These are phyloP conservation scores for Cladophialophora bantiana DNA, from an alignment of 2,329 filamentous ascomycete genomes.

Conservation along the genomic window DNA sequence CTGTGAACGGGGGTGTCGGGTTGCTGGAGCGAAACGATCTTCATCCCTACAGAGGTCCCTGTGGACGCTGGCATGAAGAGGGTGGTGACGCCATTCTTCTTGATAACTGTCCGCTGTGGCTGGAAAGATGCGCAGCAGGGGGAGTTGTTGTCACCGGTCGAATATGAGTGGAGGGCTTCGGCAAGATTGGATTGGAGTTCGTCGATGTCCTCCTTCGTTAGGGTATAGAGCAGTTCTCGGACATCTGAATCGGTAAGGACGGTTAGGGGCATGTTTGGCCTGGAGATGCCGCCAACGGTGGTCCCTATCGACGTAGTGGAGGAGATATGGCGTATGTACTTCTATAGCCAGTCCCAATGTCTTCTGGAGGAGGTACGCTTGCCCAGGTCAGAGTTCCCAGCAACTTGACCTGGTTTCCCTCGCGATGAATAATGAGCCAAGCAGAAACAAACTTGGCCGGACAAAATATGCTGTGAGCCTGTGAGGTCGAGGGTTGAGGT, in stretches of 20 bases:
- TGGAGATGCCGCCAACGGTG: constrained; percentile 20
- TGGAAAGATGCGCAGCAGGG: constrained; percentile 67
- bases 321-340: neutral
- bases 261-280: constrained; percentile 63
- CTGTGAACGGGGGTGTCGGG: constrained; percentile 28
- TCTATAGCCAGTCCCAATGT: neutral
- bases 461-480: neutral
- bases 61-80: constrained; percentile 73
- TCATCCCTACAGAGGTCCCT: constrained; percentile 66
- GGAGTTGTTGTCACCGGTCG: constrained; percentile 65
- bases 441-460: neutral
- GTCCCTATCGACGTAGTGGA: constrained; percentile 6
- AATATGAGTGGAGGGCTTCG: constrained; percentile 70
- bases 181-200: constrained; percentile 65
- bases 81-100: constrained; percentile 67
- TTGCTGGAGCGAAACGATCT: constrained; percentile 65
- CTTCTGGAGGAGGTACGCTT: neutral
- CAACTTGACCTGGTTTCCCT: constrained; percentile 11
- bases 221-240: constrained; percentile 60
- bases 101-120: constrained; percentile 66
- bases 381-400: neutral
- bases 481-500: constrained; percentile 37
- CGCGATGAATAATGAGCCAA: neutral
- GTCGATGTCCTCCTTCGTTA: constrained; percentile 64
- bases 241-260: constrained; percentile 66